These are phyloP conservation scores for Podaxis carcinomalis DNA, from an alignment of 768 basidiomycete genomes.

Conservation along the genomic window DNA sequence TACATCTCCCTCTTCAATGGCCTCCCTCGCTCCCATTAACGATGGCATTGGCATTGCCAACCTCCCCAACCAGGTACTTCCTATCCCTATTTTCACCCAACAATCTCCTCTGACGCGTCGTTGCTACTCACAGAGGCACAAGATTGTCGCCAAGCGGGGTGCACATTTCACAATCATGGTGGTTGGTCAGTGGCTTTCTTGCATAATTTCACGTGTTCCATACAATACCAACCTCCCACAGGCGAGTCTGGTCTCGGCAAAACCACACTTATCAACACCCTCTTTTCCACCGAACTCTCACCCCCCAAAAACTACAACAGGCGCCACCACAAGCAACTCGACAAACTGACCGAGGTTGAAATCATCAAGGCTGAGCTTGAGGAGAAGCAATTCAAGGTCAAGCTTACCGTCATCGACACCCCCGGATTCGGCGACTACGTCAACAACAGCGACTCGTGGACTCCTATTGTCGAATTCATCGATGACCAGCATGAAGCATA, in stretches of 20 bases:
- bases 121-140: conserved; percentile 72
- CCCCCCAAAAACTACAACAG: conserved; percentile 84
- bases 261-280: conserved; percentile 97
- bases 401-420: conserved; percentile 97
- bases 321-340: conserved; percentile 93
- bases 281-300: conserved; percentile 97
- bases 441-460: conserved; percentile 99
- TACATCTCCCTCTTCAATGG: conserved; percentile 29
- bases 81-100: not conserved
- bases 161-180: conserved; percentile 99
- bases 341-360: conserved; percentile 98
- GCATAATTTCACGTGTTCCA: not conserved
- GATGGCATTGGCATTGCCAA: conserved; percentile 95
- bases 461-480: conserved; percentile 97
- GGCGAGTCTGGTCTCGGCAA: conserved; percentile 98
- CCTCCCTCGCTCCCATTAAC: conserved; percentile 40
- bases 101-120: conserved; percentile 23
- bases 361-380: conserved; percentile 99
- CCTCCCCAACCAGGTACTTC: conserved; percentile 90
- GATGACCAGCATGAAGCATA: conserved; percentile 94
- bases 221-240: conserved; percentile 23
- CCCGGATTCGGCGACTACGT: conserved; percentile 99
- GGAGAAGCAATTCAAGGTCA: conserved; percentile 99
- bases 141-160: conserved; percentile 96
- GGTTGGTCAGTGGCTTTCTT: conserved; percentile 62